phyloP scores from a whole-genome alignment of 108 stramenopile genomes.

The Conticribra guillardii region DNA sequence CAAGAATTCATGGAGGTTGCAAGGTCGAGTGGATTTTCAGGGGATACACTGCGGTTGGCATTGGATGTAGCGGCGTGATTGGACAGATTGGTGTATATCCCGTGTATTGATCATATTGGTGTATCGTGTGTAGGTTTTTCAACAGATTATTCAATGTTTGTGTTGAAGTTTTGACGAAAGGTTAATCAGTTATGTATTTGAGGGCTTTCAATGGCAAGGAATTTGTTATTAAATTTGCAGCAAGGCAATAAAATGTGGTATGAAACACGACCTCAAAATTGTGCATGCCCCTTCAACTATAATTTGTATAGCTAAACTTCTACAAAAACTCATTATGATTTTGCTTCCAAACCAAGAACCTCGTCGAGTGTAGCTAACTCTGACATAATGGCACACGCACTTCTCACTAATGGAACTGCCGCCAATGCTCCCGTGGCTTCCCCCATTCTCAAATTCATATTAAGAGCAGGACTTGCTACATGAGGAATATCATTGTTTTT shows the following conservation, averaged over 20 bases:
- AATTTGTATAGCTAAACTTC: no score
- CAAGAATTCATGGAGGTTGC: slow-evolving; percentile 68
- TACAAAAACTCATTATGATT: no score
- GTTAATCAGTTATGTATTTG: no score
- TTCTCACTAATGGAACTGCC: slow-evolving; percentile 59
- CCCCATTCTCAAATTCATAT: slow-evolving; percentile 76
- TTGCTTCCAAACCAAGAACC: slow-evolving; percentile 34
- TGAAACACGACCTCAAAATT: no score
- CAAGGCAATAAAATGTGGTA: no score
- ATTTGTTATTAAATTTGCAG: no score
- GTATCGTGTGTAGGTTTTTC: no score
- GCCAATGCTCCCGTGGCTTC: slow-evolving; percentile 67
- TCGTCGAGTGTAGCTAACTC: slow-evolving; percentile 65
- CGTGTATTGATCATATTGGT: no score
- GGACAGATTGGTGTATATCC: background rate
- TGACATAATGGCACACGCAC: slow-evolving; percentile 55
- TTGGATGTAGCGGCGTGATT: slow-evolving; percentile 65
- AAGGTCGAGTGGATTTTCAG: slow-evolving; percentile 64
- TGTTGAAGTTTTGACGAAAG: no score
- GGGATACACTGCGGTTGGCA: slow-evolving; percentile 74
- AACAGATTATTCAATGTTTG: no score
- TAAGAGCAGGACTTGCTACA: slow-evolving; percentile 53
- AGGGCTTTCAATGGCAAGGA: no score
- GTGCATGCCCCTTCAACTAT: no score
- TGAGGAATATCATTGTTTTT: slow-evolving; percentile 48